Base-by-base conservation (phyloP, 139 green algal genomes). In the Mesotaenium endlicherianum region DNA sequence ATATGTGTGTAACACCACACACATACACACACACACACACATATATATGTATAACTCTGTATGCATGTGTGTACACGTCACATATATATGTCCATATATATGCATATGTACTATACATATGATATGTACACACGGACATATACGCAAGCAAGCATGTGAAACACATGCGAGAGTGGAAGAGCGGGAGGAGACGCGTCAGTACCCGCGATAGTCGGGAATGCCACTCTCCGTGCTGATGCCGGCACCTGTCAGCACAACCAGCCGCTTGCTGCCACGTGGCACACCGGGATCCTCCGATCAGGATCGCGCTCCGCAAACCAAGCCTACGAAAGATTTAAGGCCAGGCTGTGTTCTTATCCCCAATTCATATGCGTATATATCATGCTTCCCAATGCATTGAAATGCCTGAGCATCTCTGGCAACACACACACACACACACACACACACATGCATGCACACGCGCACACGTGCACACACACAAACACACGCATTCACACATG, bases 181-280 rank as follows among this genome's bases (percentile, higher is more conserved):
- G n/a, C n/a, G n/a, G n/a, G n/a, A n/a, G n/a, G n/a, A n/a, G n/a
- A n/a, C n/a, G n/a, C n/a, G n/a, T n/a, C n/a, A n/a, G n/a, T 3
- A 83, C 77, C 77, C 76, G 26, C 95, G 83, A 81, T 98, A 98
- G 81, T 98, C 95, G 20, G 95, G 95, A 1, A 98, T 94, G 41
- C 90, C 89, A 34, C 82, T 93, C 85, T 98, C 95, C 2, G 93
- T 97, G 67, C 81, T 92, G 20, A 90, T 80, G 1, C 93, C 93
- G 11, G 93, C 92, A 4, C 92, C 92, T 59, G 88, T 89, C 11
- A 91, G 5, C 49, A 90, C 77, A 17, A 88, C 38, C 50, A 91
- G 39, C 43, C 80, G 43, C 43, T 43, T 16, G 4, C 58, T 86
- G 1, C 11, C 43, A 45, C 3, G 5, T 75, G 34, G 11, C 8